A percentile compares a stretch with the other conserved stretches of the same genome.
Conservation (phyloP, 2,329 filamentous ascomycete genomes). For the Colletotrichum sp. region DNA sequence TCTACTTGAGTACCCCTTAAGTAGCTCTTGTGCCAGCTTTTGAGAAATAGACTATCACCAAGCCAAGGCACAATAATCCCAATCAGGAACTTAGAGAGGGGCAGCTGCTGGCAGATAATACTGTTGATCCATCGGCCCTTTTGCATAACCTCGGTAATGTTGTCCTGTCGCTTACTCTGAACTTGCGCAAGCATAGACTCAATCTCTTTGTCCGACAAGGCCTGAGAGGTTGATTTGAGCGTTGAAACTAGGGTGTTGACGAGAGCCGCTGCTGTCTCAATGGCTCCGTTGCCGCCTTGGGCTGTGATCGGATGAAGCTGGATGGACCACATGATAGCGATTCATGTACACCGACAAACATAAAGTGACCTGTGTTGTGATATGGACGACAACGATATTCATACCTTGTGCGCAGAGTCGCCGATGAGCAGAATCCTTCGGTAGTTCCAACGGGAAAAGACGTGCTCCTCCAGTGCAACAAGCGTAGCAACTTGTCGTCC, state of each 20-base stretch:
- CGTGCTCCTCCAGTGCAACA: constrained; percentile 28
- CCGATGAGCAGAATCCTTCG: constrained; percentile 41
- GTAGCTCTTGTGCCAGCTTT: neutral
- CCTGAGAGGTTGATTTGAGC: neutral
- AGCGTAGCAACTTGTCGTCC: constrained; percentile 29
- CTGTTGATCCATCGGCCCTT: neutral
- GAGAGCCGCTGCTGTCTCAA: constrained; percentile 24
- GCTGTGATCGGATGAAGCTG: constrained; percentile 24
- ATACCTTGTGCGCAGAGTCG: constrained; percentile 45
- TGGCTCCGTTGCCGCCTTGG: constrained; percentile 25
- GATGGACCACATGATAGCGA: neutral
- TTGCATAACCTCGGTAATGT: neutral
- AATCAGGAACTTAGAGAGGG: neutral
- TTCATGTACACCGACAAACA: neutral
- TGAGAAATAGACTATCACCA: neutral
- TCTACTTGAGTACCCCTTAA: neutral
- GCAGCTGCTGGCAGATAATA: neutral
- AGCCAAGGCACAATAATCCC: neutral
- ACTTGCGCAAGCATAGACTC: neutral
- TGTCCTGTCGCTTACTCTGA: neutral
- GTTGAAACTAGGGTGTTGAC: constrained; percentile 12
- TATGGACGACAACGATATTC: neutral
- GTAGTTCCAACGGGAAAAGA: constrained; percentile 40
- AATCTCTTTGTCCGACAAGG: neutral
- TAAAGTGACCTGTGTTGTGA: neutral